Evolutionary conservation across 352 stramenopile genomes (phyloP).

Genomic region (Globisporangium lucens): DNA sequence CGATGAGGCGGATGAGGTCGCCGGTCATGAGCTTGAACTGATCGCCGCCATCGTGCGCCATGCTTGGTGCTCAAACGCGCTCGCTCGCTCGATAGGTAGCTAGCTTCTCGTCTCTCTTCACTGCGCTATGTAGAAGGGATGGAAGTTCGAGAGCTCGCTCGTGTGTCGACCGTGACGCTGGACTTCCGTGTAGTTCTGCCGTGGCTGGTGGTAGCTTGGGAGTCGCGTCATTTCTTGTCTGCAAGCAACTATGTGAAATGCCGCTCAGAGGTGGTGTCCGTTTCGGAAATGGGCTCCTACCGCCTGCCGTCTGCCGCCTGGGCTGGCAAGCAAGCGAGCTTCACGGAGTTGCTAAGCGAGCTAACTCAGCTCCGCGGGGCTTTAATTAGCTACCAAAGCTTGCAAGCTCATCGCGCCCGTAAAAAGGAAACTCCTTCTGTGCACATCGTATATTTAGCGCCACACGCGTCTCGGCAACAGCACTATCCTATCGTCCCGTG

Average conservation of each 20-base stretch:
- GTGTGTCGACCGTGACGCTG: background rate
- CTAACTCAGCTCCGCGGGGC: background rate
- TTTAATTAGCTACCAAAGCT: background rate
- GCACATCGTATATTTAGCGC: too few species aligned
- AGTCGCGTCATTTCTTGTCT: constrained; percentile 6
- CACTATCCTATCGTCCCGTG: too few species aligned
- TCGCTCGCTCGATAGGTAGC: background rate
- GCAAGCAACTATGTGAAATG: constrained; percentile 9
- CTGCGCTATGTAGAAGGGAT: background rate
- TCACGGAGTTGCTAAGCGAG: background rate
- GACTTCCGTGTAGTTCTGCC: too few species aligned
- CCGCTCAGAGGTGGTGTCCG: background rate
- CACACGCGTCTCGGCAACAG: too few species aligned
- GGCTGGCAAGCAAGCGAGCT: too few species aligned
- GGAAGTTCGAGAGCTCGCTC: background rate
- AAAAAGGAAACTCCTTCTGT: too few species aligned
- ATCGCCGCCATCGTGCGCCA: constrained; percentile 7
- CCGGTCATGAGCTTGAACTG: constrained; percentile 43
- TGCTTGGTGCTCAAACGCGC: background rate
- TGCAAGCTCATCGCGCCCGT: too few species aligned
- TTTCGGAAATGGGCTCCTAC: background rate
- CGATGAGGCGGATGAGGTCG: constrained; percentile 68
- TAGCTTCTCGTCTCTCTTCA: background rate
- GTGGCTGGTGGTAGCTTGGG: background rate
- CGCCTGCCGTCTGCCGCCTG: too few species aligned